Evolutionary conservation across 2,329 filamentous ascomycete genomes (phyloP).

Genomic region (Fusarium hostae): DNA sequence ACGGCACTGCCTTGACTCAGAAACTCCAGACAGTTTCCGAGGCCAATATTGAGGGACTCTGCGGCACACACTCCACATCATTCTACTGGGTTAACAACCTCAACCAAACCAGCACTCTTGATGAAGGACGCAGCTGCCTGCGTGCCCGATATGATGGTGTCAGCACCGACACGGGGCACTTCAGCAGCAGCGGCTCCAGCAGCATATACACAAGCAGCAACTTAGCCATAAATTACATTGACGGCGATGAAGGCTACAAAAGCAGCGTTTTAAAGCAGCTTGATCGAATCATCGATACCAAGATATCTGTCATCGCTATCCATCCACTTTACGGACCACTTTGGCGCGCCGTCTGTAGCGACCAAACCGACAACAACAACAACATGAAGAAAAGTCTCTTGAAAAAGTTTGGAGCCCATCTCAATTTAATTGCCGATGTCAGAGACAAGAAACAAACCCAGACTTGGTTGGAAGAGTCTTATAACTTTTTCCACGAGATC

Average conservation of each 20-base stretch:
- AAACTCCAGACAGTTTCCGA: background rate
- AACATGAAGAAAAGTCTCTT: background rate
- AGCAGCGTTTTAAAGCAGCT: background rate
- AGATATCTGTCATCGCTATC: background rate
- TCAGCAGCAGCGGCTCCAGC: too few relatives aligned
- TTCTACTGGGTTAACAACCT: background rate
- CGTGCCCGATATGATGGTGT: background rate
- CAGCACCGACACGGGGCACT: too few relatives aligned
- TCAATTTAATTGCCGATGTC: background rate
- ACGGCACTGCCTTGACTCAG: too few relatives aligned
- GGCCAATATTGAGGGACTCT: background rate
- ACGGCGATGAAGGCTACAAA: fast-evolving
- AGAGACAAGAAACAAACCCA: background rate
- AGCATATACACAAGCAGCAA: background rate
- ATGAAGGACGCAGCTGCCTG: background rate
- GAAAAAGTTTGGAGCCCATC: too few relatives aligned
- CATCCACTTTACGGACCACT: background rate
- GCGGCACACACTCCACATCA: background rate
- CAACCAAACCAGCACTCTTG: background rate
- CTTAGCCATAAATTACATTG: background rate
- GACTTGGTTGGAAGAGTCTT: background rate
- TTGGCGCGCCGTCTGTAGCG: background rate
- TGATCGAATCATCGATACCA: background rate
- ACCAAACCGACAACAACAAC: background rate
- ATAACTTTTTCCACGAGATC: background rate